These are phyloP conservation scores for Microdochium paspali DNA, from an alignment of 2,329 filamentous ascomycete genomes.

Conservation along the genomic window DNA sequence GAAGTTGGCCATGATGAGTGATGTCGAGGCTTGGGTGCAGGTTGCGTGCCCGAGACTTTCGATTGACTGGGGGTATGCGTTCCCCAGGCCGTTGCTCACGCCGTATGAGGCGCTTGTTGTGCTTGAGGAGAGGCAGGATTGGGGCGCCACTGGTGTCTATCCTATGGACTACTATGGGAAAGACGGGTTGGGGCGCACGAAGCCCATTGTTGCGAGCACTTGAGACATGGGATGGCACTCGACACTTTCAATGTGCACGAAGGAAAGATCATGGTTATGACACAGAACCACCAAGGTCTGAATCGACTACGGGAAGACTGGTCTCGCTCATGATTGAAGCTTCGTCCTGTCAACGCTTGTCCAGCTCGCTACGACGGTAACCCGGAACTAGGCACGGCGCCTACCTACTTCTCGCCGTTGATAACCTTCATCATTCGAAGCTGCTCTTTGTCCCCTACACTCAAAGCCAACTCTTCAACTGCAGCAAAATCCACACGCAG, in stretches of 20 bases:
- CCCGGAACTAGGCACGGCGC: no score
- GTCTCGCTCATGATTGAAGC: no score
- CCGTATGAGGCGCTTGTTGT: constrained; percentile 92
- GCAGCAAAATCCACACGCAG: background rate
- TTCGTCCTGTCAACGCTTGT: no score
- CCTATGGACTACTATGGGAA: constrained; percentile 98
- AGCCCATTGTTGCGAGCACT: constrained; percentile 17
- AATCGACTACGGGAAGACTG: no score
- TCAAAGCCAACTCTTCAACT: background rate
- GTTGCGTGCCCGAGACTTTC: constrained; percentile 93
- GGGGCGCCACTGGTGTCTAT: constrained; percentile 62
- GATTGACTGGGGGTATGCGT: constrained; percentile 98
- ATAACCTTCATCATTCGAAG: background rate
- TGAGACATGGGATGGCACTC: no score
- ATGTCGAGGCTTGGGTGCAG: constrained; percentile 97
- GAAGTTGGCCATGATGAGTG: constrained; percentile 85
- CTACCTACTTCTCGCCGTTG: no score
- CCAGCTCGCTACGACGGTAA: no score
- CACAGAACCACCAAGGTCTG: no score
- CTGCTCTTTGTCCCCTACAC: constrained; percentile 9
- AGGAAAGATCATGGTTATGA: no score
- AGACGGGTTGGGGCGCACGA: constrained; percentile 80
- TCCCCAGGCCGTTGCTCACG: constrained; percentile 77
- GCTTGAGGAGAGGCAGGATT: constrained; percentile 70
- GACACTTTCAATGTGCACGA: no score